These are phyloP conservation scores for Aegilops longissima DNA, from an alignment of 176 grass and related monocot genomes.

Conservation along the genomic window DNA sequence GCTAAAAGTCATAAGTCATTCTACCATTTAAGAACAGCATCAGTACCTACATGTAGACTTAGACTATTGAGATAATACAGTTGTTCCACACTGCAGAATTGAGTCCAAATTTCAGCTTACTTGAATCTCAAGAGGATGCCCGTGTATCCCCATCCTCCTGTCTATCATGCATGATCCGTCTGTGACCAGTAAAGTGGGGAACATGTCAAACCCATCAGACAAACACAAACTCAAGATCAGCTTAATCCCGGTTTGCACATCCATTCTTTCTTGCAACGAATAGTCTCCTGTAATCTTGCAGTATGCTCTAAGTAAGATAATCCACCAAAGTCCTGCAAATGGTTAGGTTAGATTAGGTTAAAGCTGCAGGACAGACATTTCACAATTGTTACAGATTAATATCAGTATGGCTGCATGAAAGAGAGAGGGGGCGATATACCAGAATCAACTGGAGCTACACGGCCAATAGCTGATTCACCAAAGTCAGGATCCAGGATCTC, in stretches of 20 bases:
- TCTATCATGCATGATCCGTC: conserved; percentile 94
- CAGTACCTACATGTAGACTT: background rate
- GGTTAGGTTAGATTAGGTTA: conserved; percentile 5
- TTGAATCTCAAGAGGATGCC: conserved; percentile 89
- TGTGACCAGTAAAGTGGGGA: conserved; percentile 77
- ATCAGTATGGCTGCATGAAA: background rate
- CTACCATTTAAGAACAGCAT: background rate
- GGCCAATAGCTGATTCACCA: conserved; percentile 78
- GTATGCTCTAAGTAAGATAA: conserved; percentile 83
- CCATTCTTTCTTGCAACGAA: conserved; percentile 68
- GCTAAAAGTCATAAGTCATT: background rate
- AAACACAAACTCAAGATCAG: conserved; percentile 77
- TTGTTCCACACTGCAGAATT: conserved; percentile 5
- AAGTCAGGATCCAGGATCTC: conserved; percentile 85
- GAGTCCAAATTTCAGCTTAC: conserved; percentile 34
- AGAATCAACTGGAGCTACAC: conserved; percentile 87
- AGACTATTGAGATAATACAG: background rate
- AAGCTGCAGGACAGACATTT: conserved; percentile 6
- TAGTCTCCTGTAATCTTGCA: conserved; percentile 77
- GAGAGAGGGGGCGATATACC: conserved; percentile 31
- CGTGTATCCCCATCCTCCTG: conserved; percentile 86
- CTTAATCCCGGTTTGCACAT: conserved; percentile 81
- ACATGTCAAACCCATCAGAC: conserved; percentile 87
- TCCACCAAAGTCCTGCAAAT: conserved; percentile 76
- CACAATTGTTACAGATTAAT: background rate